phyloP scores from a whole-genome alignment of 805 yeast species.

The Yarrowia yakushimensis region DNA sequence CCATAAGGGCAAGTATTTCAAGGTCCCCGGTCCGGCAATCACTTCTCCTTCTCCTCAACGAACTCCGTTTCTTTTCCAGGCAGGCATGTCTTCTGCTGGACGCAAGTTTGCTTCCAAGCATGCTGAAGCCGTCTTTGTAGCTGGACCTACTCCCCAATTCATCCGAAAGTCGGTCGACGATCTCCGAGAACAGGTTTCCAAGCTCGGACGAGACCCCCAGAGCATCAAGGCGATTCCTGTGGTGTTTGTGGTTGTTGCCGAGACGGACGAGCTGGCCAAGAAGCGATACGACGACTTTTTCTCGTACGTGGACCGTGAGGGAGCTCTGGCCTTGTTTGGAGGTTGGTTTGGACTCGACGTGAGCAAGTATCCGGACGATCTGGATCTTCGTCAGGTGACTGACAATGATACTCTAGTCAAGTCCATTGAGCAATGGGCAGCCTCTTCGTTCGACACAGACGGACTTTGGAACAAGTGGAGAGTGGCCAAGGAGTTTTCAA shows the following conservation, averaged over 20 bases:
- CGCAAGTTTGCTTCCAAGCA: conserved; percentile 44
- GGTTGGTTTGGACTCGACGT: conserved; percentile 47
- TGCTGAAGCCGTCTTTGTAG: conserved; percentile 45
- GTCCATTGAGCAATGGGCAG: conserved; percentile 40
- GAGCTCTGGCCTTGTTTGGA: conserved; percentile 43
- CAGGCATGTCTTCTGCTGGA: conserved; percentile 46
- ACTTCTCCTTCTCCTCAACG: conserved; percentile 46
- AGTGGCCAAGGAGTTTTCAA: conserved; percentile 39
- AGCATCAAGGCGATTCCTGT: conserved; percentile 42
- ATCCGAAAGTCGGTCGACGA: conserved; percentile 37
- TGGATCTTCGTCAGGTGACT: conserved; percentile 36
- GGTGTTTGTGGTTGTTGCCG: conserved; percentile 41
- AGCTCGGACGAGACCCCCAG: conserved; percentile 40
- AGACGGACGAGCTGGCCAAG: conserved; percentile 44
- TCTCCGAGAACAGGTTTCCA: conserved; percentile 38
- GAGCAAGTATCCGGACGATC: conserved; percentile 38
- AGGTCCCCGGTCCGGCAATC: conserved; percentile 45
- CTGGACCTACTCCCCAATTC: conserved; percentile 38
- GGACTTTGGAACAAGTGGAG: conserved; percentile 33
- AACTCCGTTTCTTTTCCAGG: conserved; percentile 46
- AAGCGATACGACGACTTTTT: conserved; percentile 39
- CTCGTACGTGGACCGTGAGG: conserved; percentile 42
- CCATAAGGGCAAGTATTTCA: conserved; percentile 43
- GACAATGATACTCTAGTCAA: conserved; percentile 40
- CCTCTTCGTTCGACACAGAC: conserved; percentile 34